Evolutionary conservation across 139 green algal genomes (phyloP).

Genomic region (Haematococcus lacustris): DNA sequence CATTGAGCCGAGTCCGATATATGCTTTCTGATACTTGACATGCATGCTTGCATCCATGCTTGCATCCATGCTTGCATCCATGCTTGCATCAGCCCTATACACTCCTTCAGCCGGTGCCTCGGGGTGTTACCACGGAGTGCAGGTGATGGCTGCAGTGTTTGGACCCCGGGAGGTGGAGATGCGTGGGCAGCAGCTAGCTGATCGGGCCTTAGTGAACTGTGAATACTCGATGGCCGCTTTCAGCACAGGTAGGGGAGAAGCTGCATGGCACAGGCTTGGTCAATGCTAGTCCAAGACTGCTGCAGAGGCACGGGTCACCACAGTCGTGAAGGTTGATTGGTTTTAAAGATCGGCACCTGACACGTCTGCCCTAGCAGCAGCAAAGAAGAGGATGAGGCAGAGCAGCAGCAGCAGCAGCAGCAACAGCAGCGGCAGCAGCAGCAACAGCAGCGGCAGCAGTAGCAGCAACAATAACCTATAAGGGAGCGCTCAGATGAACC

Average conservation of each 20-base stretch:
- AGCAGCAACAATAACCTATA: too few relatives aligned
- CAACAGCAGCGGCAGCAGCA: too few relatives aligned
- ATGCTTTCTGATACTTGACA: background rate
- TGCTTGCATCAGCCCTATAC: background rate
- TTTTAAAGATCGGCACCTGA: too few relatives aligned
- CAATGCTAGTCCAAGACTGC: too few relatives aligned
- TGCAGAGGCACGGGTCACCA: too few relatives aligned
- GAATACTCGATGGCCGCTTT: conserved; percentile 89
- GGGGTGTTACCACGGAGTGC: background rate
- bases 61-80: background rate
- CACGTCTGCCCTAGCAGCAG: too few relatives aligned
- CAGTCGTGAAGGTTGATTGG: too few relatives aligned
- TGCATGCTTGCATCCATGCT: background rate
- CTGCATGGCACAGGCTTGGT: too few relatives aligned
- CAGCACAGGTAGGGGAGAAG: conserved; percentile 76
- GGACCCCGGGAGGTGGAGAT: conserved; percentile 69
- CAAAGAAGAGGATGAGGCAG: too few relatives aligned
- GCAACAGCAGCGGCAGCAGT: too few relatives aligned
- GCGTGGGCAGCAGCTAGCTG: conserved; percentile 36
- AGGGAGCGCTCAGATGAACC: too few relatives aligned
- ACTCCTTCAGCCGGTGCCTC: background rate
- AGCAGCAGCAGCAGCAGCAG: too few relatives aligned
- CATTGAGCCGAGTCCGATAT: background rate
- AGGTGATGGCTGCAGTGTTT: conserved; percentile 90
- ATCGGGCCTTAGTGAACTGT: conserved; percentile 69